Evolutionary conservation across 352 stramenopile genomes (phyloP).

Genomic region (Albugo laibachii): DNA sequence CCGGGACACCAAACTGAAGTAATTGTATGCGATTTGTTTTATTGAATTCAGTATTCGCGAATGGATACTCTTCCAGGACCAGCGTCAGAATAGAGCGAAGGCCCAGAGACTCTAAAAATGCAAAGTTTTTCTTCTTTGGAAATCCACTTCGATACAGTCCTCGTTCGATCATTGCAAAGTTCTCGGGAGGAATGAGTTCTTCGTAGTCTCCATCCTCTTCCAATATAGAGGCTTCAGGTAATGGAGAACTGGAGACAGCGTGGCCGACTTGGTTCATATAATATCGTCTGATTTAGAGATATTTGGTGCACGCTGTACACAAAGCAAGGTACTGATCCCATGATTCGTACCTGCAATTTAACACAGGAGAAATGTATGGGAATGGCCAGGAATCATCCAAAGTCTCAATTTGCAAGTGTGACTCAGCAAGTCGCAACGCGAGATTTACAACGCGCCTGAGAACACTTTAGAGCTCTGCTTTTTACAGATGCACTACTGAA

Average conservation of each 20-base stretch:
- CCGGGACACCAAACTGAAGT: conserved; percentile 65
- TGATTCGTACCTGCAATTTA: too few relatives aligned
- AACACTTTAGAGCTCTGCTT: too few relatives aligned
- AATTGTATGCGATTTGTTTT: conserved; percentile 56
- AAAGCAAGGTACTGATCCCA: background rate
- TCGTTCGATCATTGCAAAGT: conserved; percentile 78
- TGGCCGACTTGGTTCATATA: background rate
- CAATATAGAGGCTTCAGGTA: background rate
- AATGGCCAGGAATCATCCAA: too few relatives aligned
- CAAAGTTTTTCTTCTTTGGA: conserved; percentile 80
- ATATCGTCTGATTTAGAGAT: background rate
- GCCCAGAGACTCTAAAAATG: conserved; percentile 56
- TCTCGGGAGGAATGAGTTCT: conserved; percentile 71
- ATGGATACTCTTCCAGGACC: conserved; percentile 73
- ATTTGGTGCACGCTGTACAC: background rate
- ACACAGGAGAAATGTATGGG: too few relatives aligned
- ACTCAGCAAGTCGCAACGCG: too few relatives aligned
- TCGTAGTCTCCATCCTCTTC: conserved; percentile 52
- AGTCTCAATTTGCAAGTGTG: too few relatives aligned
- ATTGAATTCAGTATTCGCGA: conserved; percentile 67
- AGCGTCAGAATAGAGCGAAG: conserved; percentile 71
- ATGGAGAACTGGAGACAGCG: background rate
- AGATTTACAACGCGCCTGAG: too few relatives aligned
- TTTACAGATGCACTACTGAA: too few relatives aligned
- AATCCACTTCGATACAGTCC: conserved; percentile 77